Base-by-base conservation (phyloP, 1,284 basidiomycete genomes). In the Tremellales sp. region DNA sequence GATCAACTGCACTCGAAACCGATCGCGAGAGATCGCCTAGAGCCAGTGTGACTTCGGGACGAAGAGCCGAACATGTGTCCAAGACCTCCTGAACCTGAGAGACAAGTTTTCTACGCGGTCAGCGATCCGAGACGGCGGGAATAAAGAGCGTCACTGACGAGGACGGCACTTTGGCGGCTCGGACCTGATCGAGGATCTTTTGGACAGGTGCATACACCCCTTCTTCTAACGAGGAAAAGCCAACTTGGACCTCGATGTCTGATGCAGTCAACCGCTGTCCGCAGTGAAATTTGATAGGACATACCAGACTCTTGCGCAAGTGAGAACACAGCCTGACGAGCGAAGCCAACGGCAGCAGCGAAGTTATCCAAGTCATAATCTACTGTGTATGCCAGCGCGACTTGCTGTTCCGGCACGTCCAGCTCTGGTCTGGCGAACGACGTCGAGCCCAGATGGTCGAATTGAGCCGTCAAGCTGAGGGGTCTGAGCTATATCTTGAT, bases 281-380 rank as follows among this genome's bases (percentile, higher is more conserved):
- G 10, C 15, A 8, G 17, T 22, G 15, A 35, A 33, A 4, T 19
- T 19, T 17, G 15, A 19, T 24, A 3, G 8, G 10, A 57, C 77
- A 46, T 52, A 86, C 87, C 88, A 53, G 86, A 82, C 58, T 94
- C 92, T 54, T 82, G 80, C 40, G 88, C 67, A 27, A 88, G 77
- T 2, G 78, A 77, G 17, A 81, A 77, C n/a, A 96, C 81, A 4
- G 85, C 84, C 4, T 90, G 90, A 76, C 90, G 89, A 29, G 87
- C 84, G 53, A 92, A 81, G 1, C 87, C 88, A 45, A 94, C 82
- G 1, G 90, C 89, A 7, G 89, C 90, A 23, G 87, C 83, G 68
- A 96, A 91, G 69, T 87, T 86, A 69, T 97, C 92, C 7, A 97
- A 78, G 71, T 97, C 92, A 55, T 84, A 81, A 64, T 97, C 92